Conservation (phyloP, 164 flowering plant species). For the Echeveria elegans region DNA sequence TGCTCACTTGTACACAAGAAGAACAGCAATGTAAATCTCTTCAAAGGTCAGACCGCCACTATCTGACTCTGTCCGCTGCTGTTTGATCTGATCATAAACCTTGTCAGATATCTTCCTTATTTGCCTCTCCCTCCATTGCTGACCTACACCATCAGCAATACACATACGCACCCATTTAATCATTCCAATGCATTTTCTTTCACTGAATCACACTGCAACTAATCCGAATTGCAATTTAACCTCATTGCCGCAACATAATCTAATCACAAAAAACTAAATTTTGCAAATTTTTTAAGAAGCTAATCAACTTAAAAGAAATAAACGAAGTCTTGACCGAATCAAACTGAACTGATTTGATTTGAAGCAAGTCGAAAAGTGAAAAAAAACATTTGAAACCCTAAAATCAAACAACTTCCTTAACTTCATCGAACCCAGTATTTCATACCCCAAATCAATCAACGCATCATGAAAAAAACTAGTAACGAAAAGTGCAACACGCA, state of each 20-base stretch:
- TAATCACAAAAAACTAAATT: too few species aligned
- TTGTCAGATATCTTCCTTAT: slow-evolving; percentile 51
- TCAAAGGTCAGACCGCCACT: slow-evolving; percentile 57
- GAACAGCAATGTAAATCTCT: slow-evolving; percentile 82
- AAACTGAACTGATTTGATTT: too few species aligned
- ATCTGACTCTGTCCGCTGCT: slow-evolving; percentile 32
- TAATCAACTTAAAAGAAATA: too few species aligned
- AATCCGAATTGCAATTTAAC: background rate
- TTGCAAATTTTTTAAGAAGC: too few species aligned
- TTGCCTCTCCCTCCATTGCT: slow-evolving; percentile 68
- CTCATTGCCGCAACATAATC: too few species aligned
- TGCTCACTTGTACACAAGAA: slow-evolving; percentile 81
- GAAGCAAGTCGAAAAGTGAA: background rate
- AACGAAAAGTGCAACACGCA: background rate
- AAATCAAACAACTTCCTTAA: background rate
- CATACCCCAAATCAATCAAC: background rate
- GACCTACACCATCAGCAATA: slow-evolving; percentile 35
- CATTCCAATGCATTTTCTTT: background rate
- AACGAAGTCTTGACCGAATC: too few species aligned
- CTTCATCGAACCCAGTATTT: background rate
- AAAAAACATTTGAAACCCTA: background rate
- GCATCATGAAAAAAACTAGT: background rate
- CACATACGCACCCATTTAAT: background rate
- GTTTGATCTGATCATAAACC: slow-evolving; percentile 53
- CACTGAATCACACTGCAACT: background rate